Conservation (phyloP, 768 basidiomycete genomes). For the Trametes cubensis region DNA sequence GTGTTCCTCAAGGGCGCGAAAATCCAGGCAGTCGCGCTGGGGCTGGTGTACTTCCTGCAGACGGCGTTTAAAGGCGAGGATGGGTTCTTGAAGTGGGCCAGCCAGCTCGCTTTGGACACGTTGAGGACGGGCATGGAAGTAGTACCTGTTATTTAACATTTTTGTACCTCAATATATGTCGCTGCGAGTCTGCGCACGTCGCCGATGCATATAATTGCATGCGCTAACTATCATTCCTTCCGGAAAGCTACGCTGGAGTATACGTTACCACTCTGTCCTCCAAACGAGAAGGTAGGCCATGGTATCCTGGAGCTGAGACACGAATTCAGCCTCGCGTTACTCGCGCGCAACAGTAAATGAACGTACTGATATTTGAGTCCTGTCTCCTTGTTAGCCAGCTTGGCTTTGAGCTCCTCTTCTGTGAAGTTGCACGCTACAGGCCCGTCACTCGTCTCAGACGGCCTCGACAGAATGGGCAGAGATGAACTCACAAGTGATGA, state of each 20-base stretch:
- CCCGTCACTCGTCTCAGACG: background rate
- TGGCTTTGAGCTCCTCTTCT: constrained; percentile 65
- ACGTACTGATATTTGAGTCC: constrained; percentile 66
- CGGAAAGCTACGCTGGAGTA: constrained; percentile 75
- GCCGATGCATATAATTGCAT: too few relatives aligned
- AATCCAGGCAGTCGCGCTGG: constrained; percentile 68
- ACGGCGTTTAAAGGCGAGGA: constrained; percentile 43
- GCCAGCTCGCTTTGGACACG: constrained; percentile 67
- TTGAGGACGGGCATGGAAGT: constrained; percentile 65
- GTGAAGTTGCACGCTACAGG: constrained; percentile 76
- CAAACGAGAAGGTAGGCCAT: constrained; percentile 74
- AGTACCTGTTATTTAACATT: constrained; percentile 39
- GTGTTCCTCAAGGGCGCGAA: constrained; percentile 76
- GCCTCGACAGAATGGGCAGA: background rate
- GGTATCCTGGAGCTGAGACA: constrained; percentile 64
- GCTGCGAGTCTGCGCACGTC: too few relatives aligned
- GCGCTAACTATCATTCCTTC: constrained; percentile 30
- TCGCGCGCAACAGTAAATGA: background rate
- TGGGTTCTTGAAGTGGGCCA: constrained; percentile 65
- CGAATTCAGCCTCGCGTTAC: constrained; percentile 1
- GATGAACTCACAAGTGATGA: constrained; percentile 74
- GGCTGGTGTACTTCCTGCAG: constrained; percentile 72
- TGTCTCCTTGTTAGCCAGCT: constrained; percentile 51
- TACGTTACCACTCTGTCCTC: constrained; percentile 73
- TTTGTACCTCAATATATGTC: too few relatives aligned